Conservation (phyloP, 495 filamentous ascomycete genomes). For the Umbilicaria muhlenbergii region DNA sequence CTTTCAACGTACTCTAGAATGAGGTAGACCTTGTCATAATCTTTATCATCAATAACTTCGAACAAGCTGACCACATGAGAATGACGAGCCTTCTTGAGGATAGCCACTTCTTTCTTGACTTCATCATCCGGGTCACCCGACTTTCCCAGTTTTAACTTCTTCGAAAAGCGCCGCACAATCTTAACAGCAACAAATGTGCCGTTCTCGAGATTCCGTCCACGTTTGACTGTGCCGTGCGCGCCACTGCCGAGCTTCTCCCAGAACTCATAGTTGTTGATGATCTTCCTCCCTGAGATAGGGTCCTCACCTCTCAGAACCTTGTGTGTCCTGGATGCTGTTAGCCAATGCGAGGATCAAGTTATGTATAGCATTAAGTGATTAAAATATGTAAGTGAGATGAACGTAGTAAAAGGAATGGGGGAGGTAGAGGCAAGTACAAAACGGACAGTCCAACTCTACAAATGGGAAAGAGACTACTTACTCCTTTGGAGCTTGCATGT, state of each 20-base stretch:
- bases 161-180: slow-evolving; percentile 92
- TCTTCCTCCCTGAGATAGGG: slow-evolving; percentile 73
- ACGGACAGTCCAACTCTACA: too few relatives aligned
- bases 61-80: slow-evolving; percentile 87
- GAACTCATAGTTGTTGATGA: slow-evolving; percentile 95
- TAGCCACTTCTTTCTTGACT: slow-evolving; percentile 92
- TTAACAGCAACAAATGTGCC: slow-evolving; percentile 88
- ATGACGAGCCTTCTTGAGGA: slow-evolving; percentile 94
- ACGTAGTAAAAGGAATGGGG: background rate
- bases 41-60: slow-evolving; percentile 95
- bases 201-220: slow-evolving; percentile 63
- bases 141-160: slow-evolving; percentile 75
- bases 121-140: slow-evolving; percentile 68
- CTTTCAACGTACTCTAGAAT: slow-evolving; percentile 87
- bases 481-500: slow-evolving; percentile 48
- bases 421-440: too few relatives aligned
- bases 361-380: background rate
- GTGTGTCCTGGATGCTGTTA: slow-evolving; percentile 10
- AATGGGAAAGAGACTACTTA: slow-evolving; percentile 16
- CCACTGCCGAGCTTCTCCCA: slow-evolving; percentile 90
- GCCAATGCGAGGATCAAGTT: background rate
- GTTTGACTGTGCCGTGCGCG: slow-evolving; percentile 93
- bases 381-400: background rate
- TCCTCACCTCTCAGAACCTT: slow-evolving; percentile 47
- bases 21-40: slow-evolving; percentile 93